These are phyloP conservation scores for Athelia sp. DNA, from an alignment of 1,284 basidiomycete species.

Conservation along the genomic window DNA sequence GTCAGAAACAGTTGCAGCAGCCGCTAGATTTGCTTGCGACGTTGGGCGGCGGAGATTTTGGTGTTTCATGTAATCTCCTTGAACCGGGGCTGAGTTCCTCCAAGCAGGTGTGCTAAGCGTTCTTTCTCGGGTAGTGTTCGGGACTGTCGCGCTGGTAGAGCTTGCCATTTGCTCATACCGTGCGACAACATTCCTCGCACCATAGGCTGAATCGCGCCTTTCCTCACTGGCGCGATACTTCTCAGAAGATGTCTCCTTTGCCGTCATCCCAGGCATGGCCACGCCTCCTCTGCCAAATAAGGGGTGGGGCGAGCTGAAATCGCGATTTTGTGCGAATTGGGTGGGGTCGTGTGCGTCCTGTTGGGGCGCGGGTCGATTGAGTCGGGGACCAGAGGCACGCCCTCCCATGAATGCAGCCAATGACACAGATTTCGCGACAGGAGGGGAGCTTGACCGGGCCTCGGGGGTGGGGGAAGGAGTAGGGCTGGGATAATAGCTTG, in stretches of 20 bases:
- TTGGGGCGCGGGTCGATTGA: conserved; percentile 68
- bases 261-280: conserved; percentile 65
- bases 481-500: too few species aligned
- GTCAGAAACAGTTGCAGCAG: not conserved
- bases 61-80: conserved; percentile 16
- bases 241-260: conserved; percentile 16
- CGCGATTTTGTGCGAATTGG: conserved; percentile 55
- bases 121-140: conserved; percentile 22
- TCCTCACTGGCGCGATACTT: not conserved
- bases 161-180: not conserved
- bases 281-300: conserved; percentile 70
- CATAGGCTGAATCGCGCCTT: too few species aligned
- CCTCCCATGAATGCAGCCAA: conserved; percentile 60
- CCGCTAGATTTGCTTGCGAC: not conserved
- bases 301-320: conserved; percentile 52
- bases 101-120: conserved; percentile 28
- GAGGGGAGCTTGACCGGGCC: too few species aligned
- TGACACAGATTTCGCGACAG: too few species aligned
- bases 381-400: conserved; percentile 60
- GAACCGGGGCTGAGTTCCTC: not conserved
- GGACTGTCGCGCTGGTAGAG: too few species aligned
- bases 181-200: not conserved
- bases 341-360: conserved; percentile 59
- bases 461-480: too few species aligned
- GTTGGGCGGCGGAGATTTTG: conserved; percentile 7